phyloP scores from a whole-genome alignment of 1,284 basidiomycete species.

The Microbotryomycetes sp. region DNA sequence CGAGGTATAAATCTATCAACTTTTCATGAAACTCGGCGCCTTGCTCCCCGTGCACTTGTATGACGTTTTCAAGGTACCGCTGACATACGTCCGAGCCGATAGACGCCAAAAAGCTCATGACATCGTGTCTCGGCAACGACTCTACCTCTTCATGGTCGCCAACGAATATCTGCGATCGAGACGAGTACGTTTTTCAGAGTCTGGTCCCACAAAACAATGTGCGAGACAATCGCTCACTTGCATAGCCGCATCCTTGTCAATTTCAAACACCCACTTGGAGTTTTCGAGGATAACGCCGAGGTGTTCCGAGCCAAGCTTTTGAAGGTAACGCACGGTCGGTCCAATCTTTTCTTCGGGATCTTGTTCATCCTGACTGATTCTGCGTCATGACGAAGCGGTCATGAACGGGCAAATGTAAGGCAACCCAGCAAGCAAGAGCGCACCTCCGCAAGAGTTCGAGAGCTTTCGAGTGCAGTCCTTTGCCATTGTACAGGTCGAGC shows the following conservation, averaged over 20 bases:
- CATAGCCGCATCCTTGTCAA: constrained; percentile 63
- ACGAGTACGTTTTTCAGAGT: background rate
- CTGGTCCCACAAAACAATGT: background rate
- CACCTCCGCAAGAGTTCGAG: constrained; percentile 71
- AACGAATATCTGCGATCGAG: constrained; percentile 67
- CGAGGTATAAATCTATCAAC: constrained; percentile 74
- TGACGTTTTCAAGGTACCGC: constrained; percentile 80
- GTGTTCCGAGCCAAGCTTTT: constrained; percentile 76
- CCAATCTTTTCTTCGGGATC: constrained; percentile 70
- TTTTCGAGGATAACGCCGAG: constrained; percentile 69
- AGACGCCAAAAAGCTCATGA: constrained; percentile 61
- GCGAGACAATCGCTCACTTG: constrained; percentile 50
- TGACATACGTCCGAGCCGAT: constrained; percentile 58
- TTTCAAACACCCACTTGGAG: constrained; percentile 75
- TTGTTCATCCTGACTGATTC: constrained; percentile 68
- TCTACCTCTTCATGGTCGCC: constrained; percentile 76
- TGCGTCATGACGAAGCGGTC: constrained; percentile 38
- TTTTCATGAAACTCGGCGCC: constrained; percentile 72
- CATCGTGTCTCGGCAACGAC: constrained; percentile 59
- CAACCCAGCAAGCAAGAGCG: constrained; percentile 36
- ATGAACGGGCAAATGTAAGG: background rate
- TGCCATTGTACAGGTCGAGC: constrained; percentile 83
- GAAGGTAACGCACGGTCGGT: constrained; percentile 82
- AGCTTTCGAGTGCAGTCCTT: constrained; percentile 90
- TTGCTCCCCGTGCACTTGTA: constrained; percentile 63